Base-by-base conservation (phyloP, 1,284 basidiomycete species). In the Schizopora paradoxa region DNA sequence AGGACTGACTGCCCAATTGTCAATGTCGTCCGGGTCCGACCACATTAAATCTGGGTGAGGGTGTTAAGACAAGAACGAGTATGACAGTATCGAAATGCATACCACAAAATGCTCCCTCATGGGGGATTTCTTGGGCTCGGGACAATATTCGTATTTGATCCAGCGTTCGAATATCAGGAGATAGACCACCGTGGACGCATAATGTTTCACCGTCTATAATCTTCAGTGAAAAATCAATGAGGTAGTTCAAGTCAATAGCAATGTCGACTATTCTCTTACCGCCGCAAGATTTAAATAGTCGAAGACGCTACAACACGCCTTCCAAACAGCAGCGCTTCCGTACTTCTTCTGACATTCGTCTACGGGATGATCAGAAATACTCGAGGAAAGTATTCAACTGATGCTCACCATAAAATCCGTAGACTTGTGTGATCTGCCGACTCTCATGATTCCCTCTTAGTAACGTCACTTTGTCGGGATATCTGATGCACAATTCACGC, bases 261-360 rank as follows among this genome's bases (percentile, higher is more conserved):
- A 22, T 21, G 16, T 11, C 44, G 5, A 41, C 25, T n/a, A 25
- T 4, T 14, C 8, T 73, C 87, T 57, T 60, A 92, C 91, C 29
- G 92, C 93, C 27, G 92, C 93, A 6, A 97, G 75, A 61, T 94
- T 96, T 22, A 97, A 71, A 59, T 88, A 93, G 65, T 97, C 94
- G 59, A 97, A 97, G 5, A 96, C 93, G 50, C 80, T 84, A 69
- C 94, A 97, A 59, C 93, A 96, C 16, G 89, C 87, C 64, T 94
- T 94, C 93, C 93, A 96, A 4, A 96, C 91, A 6, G 86, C 82
- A 4, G 93, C 82, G 56, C 86, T 92, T 22, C 94, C 93, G 62
- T 96, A 97, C 64, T 96, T 97, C 65, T 91, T 87, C 66, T 94
- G 92, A 59, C 93, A 96, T 66, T 97, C 93, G 61, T 96, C 93